phyloP scores from a whole-genome alignment of 169 alveolate species.

The Plasmodium blacklocki region DNA sequence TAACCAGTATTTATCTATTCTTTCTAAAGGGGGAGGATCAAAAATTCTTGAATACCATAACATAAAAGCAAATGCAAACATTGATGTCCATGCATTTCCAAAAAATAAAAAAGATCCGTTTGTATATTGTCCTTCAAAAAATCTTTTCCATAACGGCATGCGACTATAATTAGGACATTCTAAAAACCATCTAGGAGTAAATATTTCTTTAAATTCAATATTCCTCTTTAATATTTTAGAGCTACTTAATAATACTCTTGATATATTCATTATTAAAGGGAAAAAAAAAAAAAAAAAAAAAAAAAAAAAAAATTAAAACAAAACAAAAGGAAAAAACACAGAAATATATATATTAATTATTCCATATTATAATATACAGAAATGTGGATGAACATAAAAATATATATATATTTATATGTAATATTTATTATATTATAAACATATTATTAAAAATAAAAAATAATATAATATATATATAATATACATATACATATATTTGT shows the following conservation, averaged over 20 bases:
- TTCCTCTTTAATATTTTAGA: slow-evolving; percentile 76
- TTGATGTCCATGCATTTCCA: slow-evolving; percentile 92
- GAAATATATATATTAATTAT: too few relatives aligned
- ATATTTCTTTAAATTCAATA: slow-evolving; percentile 81
- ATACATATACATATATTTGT: too few relatives aligned
- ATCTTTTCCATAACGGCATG: slow-evolving; percentile 89
- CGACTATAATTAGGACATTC: slow-evolving; percentile 90
- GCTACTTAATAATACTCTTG: slow-evolving; percentile 21
- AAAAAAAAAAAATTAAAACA: too few relatives aligned
- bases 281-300: too few relatives aligned
- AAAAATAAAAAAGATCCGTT: slow-evolving; percentile 87
- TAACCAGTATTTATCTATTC: slow-evolving; percentile 90
- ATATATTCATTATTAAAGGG: slow-evolving; percentile 21
- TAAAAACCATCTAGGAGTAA: slow-evolving; percentile 87
- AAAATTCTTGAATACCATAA: slow-evolving; percentile 88
- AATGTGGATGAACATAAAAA: too few relatives aligned
- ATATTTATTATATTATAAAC: too few relatives aligned
- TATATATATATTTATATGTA: too few relatives aligned
- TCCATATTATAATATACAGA: too few relatives aligned
- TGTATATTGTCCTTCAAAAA: slow-evolving; percentile 89
- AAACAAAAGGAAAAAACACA: too few relatives aligned
- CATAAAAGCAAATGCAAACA: slow-evolving; percentile 88
- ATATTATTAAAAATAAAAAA: too few relatives aligned
- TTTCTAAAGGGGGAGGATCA: slow-evolving; percentile 91
- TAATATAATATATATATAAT: too few relatives aligned